Evolutionary conservation across 2,329 filamentous ascomycete species (phyloP).

Genomic region (Fusarium buharicum): DNA sequence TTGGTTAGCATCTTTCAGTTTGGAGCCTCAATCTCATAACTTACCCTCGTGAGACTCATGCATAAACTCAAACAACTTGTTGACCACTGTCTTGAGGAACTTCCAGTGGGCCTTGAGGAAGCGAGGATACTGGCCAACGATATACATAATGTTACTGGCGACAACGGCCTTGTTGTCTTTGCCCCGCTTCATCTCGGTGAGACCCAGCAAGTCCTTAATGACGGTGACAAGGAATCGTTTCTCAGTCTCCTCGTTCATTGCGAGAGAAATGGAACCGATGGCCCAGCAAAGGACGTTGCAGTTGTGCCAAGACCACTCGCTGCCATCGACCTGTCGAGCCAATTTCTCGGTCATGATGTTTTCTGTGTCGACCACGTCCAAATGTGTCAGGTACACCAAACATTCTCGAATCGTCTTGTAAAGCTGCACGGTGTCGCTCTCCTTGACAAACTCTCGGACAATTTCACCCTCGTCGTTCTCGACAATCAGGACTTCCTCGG

Average conservation of each 20-base stretch:
- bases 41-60: conserved; percentile 97
- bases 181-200: conserved; percentile 99
- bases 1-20: conserved; percentile 41
- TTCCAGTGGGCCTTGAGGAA: conserved; percentile 99
- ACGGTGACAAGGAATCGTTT: conserved; percentile 98
- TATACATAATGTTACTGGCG: conserved; percentile 99
- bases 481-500: conserved; percentile 98
- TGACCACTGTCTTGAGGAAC: conserved; percentile 98
- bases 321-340: conserved; percentile 90
- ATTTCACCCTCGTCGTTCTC: conserved; percentile 99
- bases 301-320: conserved; percentile 99
- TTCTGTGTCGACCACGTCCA: conserved; percentile 97
- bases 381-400: conserved; percentile 94
- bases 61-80: conserved; percentile 99
- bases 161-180: conserved; percentile 99
- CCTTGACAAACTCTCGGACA: conserved; percentile 98
- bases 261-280: conserved; percentile 96
- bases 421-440: conserved; percentile 97
- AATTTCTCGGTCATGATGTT: conserved; percentile 99
- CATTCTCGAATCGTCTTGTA: conserved; percentile 99
- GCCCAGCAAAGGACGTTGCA: conserved; percentile 99
- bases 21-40: conserved; percentile 39
- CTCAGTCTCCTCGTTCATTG: conserved; percentile 99
- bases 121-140: conserved; percentile 97
- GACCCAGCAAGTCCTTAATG: conserved; percentile 94